Evolutionary conservation across 768 basidiomycete genomes (phyloP), one percentile per base, ranked within the genome.

Genomic region (Pisolithus marmoratus): DNA sequence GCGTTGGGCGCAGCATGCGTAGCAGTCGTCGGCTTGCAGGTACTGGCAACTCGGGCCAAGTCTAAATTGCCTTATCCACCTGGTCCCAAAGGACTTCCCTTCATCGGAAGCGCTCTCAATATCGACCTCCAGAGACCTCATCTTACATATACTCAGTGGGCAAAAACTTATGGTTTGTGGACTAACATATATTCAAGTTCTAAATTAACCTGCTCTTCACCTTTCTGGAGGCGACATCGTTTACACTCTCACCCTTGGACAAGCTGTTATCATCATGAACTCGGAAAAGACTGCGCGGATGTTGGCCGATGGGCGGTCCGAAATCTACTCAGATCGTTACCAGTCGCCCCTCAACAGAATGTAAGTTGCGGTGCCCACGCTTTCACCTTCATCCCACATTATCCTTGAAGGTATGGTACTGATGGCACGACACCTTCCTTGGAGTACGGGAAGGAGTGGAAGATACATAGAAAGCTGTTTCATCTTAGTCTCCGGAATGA

Each of bases 81-180:
- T 22, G 62, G 62, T 22, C 60, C 62, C 4, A 8, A 31, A 4
- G 42, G 48, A 2, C 38, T 61, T 17, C 57, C 54, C 12, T 50
- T 59, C 29, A 40, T 64, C 0, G 59, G 62, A 40, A 59, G 60
- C 29, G 45, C 52, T 0, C 14, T 59, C 19, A 56, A 53, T 12
- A 5, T 55, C 7, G 44, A 59, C 52, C 42, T 8, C 17, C 40
- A 49, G 4, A 48, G 49, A 14, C 53, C 57, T 1, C 51, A 53
- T 29, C 24, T 57, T 24, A 58, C 57, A 2, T 63, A 61, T n/a
- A 43, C 54, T 8, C 52, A 48, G 15, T 63, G 62, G 60, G 47
- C 58, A 44, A 61, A 54, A 36, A 58, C 3, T 1, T 58, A 61
- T 15, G 62, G 62, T 61, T 46, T 22, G 53, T 49, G 5, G n/a